Conservation (phyloP, 1,284 basidiomycete genomes). For the Cutaneotrichosporon arboriforme region DNA sequence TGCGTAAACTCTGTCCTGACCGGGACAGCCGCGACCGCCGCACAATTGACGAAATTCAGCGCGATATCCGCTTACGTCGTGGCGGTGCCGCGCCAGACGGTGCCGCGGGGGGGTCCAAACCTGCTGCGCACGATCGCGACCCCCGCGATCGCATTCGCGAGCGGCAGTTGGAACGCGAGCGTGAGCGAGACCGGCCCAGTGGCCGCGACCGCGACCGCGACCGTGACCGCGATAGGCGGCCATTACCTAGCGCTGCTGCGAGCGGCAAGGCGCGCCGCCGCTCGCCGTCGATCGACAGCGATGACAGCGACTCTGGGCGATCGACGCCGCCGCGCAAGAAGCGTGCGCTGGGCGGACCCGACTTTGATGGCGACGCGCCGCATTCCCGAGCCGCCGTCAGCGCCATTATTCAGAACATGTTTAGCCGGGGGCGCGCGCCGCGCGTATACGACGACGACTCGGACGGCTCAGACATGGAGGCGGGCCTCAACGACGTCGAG, state of each 20-base stretch:
- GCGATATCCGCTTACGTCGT: conserved; percentile 28
- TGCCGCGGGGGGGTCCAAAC: neutral
- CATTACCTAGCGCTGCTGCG: too few species aligned
- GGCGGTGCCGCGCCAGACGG: neutral
- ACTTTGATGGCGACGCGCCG: conserved; percentile 4
- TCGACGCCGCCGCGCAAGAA: conserved; percentile 11
- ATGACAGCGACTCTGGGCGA: conserved; percentile 8
- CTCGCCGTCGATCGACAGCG: conserved; percentile 4
- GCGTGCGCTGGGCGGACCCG: conserved; percentile 2
- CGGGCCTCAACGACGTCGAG: conserved; percentile 40
- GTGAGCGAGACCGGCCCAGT: neutral
- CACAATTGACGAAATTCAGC: conserved; percentile 39
- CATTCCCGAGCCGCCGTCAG: conserved; percentile 11
- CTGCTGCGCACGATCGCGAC: neutral
- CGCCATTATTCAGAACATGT: conserved; percentile 21
- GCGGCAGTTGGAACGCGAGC: neutral
- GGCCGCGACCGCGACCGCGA: conserved; percentile 5
- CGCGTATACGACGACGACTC: conserved; percentile 19
- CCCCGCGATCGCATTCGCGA: too few species aligned
- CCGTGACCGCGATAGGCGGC: neutral
- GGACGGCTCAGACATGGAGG: conserved; percentile 42
- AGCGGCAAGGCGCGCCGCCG: conserved; percentile 3
- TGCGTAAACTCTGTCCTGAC: conserved; percentile 37
- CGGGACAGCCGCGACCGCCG: conserved; percentile 33
- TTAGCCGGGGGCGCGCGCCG: conserved; percentile 12